Percentiles rank a stretch among this genome's conserved stretches.
phyloP scores from a whole-genome alignment of 768 basidiomycete genomes.

The Obba rivulosa region DNA sequence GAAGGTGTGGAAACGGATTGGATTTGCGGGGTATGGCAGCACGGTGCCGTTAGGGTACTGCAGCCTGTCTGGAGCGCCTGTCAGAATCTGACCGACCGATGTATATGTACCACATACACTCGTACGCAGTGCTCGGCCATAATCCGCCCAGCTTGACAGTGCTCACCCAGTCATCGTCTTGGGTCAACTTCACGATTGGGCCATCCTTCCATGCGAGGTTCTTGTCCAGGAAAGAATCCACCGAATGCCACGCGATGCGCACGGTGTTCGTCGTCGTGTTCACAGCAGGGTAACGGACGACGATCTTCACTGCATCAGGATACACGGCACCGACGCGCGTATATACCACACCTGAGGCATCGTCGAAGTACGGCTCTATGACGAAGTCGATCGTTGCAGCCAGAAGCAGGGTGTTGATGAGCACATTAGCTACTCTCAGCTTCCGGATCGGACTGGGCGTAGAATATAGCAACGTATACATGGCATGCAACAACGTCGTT shows the following conservation, averaged over 20 bases:
- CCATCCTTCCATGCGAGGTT: conserved; percentile 46
- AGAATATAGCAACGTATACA: no score
- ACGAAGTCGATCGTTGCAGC: conserved; percentile 43
- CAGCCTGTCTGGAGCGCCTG: conserved; percentile 35
- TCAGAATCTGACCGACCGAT: conserved; percentile 3
- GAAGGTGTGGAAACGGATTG: conserved; percentile 66
- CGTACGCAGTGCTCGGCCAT: conserved; percentile 64
- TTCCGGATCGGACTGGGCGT: conserved; percentile 13
- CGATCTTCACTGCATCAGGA: conserved; percentile 56
- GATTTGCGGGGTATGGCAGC: conserved; percentile 43
- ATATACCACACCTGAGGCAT: conserved; percentile 52
- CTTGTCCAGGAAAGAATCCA: conserved; percentile 9
- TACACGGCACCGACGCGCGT: conserved; percentile 68
- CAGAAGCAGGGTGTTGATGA: conserved; percentile 36
- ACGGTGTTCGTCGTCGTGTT: conserved; percentile 28
- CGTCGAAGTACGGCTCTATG: conserved; percentile 48
- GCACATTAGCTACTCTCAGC: conserved; percentile 20
- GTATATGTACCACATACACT: conserved; percentile 43
- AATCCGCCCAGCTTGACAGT: conserved; percentile 51
- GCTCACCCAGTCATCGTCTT: conserved; percentile 52
- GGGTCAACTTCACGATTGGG: conserved; percentile 39
- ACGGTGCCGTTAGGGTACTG: conserved; percentile 35
- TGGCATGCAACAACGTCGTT: no score
- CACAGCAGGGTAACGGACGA: conserved; percentile 50
- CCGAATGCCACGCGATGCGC: conserved; percentile 37